phyloP scores from a whole-genome alignment of 257 asterid genomes.

The Nicotiana otophora region DNA sequence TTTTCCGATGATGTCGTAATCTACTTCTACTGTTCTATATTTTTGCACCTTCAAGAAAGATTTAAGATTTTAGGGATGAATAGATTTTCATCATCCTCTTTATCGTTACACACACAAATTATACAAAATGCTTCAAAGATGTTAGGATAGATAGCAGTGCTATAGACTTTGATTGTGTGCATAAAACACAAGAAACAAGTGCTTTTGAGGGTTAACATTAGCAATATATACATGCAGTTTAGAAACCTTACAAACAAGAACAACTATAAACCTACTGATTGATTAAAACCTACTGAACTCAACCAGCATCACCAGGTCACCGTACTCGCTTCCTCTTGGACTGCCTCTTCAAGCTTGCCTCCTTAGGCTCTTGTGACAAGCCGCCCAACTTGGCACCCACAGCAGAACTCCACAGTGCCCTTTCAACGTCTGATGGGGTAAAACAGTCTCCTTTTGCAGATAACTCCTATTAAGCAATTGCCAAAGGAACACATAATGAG shows the following conservation, averaged over 20 bases:
- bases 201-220: not conserved
- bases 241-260: not conserved
- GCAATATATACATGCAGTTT: constrained; percentile 8
- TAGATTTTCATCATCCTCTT: not conserved
- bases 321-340: constrained; percentile 50
- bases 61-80: not conserved
- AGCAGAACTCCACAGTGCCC: constrained; percentile 73
- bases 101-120: not conserved
- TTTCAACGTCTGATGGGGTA: constrained; percentile 77
- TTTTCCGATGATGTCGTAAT: not conserved
- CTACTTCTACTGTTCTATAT: not conserved
- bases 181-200: not conserved
- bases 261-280: not conserved
- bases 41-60: not conserved
- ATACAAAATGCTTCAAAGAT: not conserved
- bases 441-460: constrained; percentile 36
- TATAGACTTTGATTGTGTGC: not conserved
- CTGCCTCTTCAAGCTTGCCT: constrained; percentile 17
- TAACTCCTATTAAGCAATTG: constrained; percentile 38
- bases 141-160: not conserved
- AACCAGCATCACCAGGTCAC: constrained; percentile 9
- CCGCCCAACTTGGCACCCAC: constrained; percentile 28
- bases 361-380: constrained; percentile 20
- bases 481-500: not conserved
- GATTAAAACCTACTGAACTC: not conserved